Evolutionary conservation across 192 early-diverging fungal genomes (phyloP).

Genomic region (Gaertneriomyces semiglobifer): DNA sequence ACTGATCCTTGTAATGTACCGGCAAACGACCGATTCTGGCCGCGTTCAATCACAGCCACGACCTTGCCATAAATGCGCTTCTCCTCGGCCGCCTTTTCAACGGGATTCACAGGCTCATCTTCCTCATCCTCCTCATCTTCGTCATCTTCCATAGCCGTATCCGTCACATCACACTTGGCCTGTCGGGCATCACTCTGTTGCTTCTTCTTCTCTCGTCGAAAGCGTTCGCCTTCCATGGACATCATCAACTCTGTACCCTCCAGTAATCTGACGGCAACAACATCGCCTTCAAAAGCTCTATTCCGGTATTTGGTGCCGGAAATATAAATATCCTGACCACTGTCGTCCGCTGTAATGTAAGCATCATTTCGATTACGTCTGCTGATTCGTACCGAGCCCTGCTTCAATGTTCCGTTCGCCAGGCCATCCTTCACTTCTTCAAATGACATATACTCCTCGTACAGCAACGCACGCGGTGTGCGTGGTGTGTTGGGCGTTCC

Average conservation of each 20-base stretch:
- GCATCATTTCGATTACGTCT: constrained; percentile 79
- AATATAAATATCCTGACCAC: constrained; percentile 68
- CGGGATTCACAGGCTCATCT: constrained; percentile 21
- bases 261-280: constrained; percentile 71
- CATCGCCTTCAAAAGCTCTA: constrained; percentile 80
- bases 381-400: constrained; percentile 84
- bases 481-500: too few species aligned
- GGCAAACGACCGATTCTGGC: constrained; percentile 30
- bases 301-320: constrained; percentile 73
- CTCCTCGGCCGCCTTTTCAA: constrained; percentile 24
- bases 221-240: constrained; percentile 56
- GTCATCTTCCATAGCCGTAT: constrained; percentile 43
- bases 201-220: constrained; percentile 30
- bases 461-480: too few species aligned
- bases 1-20: constrained; percentile 36
- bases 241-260: constrained; percentile 61
- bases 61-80: constrained; percentile 45
- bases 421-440: constrained; percentile 29
- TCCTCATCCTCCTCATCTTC: constrained; percentile 52
- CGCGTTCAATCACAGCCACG: constrained; percentile 40
- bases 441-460: constrained; percentile 18
- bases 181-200: constrained; percentile 41
- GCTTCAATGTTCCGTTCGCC: constrained; percentile 43
- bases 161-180: constrained; percentile 54
- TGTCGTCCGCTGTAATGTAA: constrained; percentile 67